Conservation (phyloP, 352 stramenopile species). For the Globisporangium iwayamae region DNA sequence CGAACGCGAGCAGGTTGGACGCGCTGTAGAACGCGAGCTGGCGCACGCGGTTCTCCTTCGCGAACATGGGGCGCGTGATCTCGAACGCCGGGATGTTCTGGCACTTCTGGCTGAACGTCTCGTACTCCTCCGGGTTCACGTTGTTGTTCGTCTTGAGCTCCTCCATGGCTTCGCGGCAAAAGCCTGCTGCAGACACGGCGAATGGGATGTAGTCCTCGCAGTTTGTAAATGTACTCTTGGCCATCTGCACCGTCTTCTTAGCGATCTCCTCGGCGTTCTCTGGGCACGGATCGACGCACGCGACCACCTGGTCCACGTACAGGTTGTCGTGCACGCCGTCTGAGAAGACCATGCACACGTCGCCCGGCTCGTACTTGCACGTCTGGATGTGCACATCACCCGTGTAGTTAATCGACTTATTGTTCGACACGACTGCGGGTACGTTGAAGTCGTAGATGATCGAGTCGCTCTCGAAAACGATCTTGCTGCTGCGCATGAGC, state of each 20-base stretch:
- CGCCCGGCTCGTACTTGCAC: constrained; percentile 63
- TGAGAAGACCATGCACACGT: constrained; percentile 83
- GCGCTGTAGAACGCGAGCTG: constrained; percentile 87
- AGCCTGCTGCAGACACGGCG: constrained; percentile 75
- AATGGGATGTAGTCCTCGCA: constrained; percentile 81
- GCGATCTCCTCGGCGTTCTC: constrained; percentile 73
- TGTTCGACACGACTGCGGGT: constrained; percentile 81
- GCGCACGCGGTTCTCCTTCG: constrained; percentile 81
- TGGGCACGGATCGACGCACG: constrained; percentile 42
- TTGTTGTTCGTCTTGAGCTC: constrained; percentile 72
- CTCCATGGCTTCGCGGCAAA: constrained; percentile 71
- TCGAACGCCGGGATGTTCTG: constrained; percentile 62
- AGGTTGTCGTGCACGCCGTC: constrained; percentile 88
- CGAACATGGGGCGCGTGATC: constrained; percentile 57
- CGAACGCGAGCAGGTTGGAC: constrained; percentile 85
- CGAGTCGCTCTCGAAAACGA: constrained; percentile 87
- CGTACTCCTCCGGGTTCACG: constrained; percentile 62
- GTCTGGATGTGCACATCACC: constrained; percentile 71
- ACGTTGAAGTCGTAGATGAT: constrained; percentile 92
- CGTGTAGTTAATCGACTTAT: constrained; percentile 81
- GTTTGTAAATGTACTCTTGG: constrained; percentile 62
- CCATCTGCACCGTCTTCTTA: constrained; percentile 61
- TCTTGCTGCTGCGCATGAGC: constrained; percentile 49
- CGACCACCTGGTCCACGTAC: constrained; percentile 79
- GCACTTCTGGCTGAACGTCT: constrained; percentile 71